phyloP scores from a whole-genome alignment of 768 basidiomycete genomes.

The Epithele typhae region DNA sequence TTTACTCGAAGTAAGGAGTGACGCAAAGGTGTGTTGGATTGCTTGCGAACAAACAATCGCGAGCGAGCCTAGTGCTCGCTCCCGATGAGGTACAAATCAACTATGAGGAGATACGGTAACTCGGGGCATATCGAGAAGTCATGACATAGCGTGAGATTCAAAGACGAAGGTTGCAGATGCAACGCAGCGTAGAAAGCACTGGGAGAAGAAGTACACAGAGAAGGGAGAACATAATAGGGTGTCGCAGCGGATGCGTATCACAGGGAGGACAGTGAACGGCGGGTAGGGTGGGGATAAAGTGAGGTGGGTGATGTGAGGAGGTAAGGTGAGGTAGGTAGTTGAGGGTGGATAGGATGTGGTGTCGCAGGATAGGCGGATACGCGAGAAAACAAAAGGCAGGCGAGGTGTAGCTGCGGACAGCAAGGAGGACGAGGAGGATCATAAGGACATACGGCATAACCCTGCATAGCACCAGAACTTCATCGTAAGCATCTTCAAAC shows the following conservation, averaged over 20 bases:
- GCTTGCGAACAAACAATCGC: too few relatives aligned
- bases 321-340: constrained; percentile 2
- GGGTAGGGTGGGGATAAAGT: neutral
- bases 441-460: neutral
- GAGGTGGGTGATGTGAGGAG: neutral
- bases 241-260: constrained; percentile 12
- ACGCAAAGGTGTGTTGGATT: too few relatives aligned
- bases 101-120: too few relatives aligned
- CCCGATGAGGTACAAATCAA: too few relatives aligned
- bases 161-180: too few relatives aligned
- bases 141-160: too few relatives aligned
- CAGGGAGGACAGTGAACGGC: neutral
- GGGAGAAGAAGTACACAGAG: too few relatives aligned
- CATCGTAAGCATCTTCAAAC: neutral
- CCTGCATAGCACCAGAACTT: neutral
- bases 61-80: too few relatives aligned
- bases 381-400: neutral
- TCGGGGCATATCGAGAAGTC: too few relatives aligned
- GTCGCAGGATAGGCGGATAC: neutral
- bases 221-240: constrained; percentile 4
- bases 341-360: constrained; percentile 1
- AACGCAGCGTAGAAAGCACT: too few relatives aligned
- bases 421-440: neutral
- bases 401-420: neutral
- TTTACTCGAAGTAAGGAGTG: too few relatives aligned